Base-by-base conservation (phyloP, 495 filamentous ascomycete genomes). In the Lasiosphaeris hirsuta region DNA sequence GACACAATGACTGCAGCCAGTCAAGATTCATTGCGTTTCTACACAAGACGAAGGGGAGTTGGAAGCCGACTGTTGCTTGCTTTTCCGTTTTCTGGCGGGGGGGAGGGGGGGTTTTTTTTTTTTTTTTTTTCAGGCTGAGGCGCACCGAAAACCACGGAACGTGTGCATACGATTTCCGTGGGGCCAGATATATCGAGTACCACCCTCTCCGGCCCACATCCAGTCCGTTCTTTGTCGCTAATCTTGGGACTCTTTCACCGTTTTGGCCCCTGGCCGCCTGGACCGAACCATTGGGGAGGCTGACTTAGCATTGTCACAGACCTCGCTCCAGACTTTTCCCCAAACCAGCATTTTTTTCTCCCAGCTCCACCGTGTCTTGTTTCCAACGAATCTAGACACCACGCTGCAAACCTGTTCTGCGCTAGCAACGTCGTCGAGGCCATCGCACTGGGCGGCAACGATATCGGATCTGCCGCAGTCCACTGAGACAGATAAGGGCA, bases 101-200 rank as follows among this genome's bases (percentile, higher is more conserved):
- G n/a, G n/a, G 14, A 15, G 35, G n/a, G n/a, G n/a, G n/a, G n/a
- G n/a, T n/a, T 11, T 44, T 30, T n/a, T 19, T 15, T n/a, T n/a
- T n/a, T n/a, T 41, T 34, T 36, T 19, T 37, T 47, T 41, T 45
- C 43, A 18, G 43, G 30, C 30, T 19, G 1, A 38, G 41, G 40
- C 43, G 45, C 53, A 55, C 53, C 42, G 53, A 41, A 55, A 55
- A 42, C 45, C 46, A 37, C 30, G 41, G 35, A 38, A 44, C 41
- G 10, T 23, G 13, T 34, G 42, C 33, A 55, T 55, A 19, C 30
- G 53, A 33, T 33, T 55, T 9, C 23, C 53, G 33, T 45, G 41
- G 53, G 35, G 53, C 53, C 40, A 15, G 23, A 54, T 37, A 13
- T 54, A 30, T 41, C 53, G 53, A 55, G 34, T 45, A 47, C 53